phyloP scores from a whole-genome alignment of 768 basidiomycete genomes.

The Mycena epipterygia region DNA sequence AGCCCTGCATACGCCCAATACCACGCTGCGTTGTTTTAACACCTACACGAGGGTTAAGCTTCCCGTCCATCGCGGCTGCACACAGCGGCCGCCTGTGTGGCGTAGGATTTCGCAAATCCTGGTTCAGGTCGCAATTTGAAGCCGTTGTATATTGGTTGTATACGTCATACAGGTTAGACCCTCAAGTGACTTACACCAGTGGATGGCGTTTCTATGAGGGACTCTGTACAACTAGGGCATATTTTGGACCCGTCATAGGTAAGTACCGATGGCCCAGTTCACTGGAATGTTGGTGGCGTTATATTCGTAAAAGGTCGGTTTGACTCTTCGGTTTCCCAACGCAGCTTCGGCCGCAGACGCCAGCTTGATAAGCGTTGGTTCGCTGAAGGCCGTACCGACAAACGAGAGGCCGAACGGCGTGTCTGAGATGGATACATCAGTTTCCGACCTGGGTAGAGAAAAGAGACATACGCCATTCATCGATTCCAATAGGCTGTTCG shows the following conservation, averaged over 20 bases:
- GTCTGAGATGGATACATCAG: slow-evolving; percentile 46
- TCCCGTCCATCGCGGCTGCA: no score
- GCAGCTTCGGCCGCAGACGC: slow-evolving; percentile 63
- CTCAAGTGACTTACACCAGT: no score
- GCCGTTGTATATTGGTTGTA: no score
- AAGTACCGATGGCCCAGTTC: slow-evolving; percentile 35
- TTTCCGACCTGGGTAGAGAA: slow-evolving; percentile 35
- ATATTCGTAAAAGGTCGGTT: slow-evolving; percentile 34
- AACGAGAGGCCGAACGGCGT: slow-evolving; percentile 61
- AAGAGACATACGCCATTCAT: slow-evolving; percentile 55
- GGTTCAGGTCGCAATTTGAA: no score
- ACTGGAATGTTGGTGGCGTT: slow-evolving; percentile 38
- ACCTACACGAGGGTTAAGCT: no score
- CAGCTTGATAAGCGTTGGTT: slow-evolving; percentile 55
- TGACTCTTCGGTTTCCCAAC: slow-evolving; percentile 33
- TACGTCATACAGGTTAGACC: no score
- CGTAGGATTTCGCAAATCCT: no score
- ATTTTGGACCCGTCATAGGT: background rate
- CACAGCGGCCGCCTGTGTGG: no score
- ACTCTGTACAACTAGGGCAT: background rate
- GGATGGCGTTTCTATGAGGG: no score
- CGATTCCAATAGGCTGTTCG: slow-evolving; percentile 32
- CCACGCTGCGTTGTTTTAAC: no score
- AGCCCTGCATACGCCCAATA: no score
- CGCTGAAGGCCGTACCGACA: slow-evolving; percentile 60